Percentiles rank a stretch among this genome's conserved stretches.
These are phyloP conservation scores for Gnaphalium uliginosum DNA, from an alignment of 129 eudicot genomes.

Conservation along the genomic window DNA sequence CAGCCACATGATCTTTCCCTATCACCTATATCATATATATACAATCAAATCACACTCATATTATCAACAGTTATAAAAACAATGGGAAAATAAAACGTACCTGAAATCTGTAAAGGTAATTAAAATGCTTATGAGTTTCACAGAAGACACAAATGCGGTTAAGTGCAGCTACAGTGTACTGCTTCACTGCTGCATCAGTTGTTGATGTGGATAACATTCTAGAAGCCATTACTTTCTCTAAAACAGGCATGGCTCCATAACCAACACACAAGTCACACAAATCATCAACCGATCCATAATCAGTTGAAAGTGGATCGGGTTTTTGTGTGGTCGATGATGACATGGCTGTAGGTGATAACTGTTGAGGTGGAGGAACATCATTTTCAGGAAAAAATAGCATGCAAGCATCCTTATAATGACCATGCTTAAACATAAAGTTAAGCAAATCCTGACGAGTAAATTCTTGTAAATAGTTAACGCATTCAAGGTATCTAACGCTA, in stretches of 20 bases:
- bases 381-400: slow-evolving; percentile 77
- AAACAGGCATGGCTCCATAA: slow-evolving; percentile 82
- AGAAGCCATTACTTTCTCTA: slow-evolving; percentile 83
- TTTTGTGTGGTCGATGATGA: slow-evolving; percentile 88
- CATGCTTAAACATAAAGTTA: slow-evolving; percentile 89
- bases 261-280: slow-evolving; percentile 85
- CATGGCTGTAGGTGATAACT: slow-evolving; percentile 49
- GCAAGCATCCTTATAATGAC: slow-evolving; percentile 88
- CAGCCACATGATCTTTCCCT: slow-evolving; percentile 94
- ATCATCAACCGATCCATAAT: slow-evolving; percentile 87
- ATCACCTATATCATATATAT: slow-evolving; percentile 62
- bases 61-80: neutral
- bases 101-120: slow-evolving; percentile 86
- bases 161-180: slow-evolving; percentile 77
- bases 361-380: slow-evolving; percentile 80
- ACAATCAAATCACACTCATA: slow-evolving; percentile 24
- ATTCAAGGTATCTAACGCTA: slow-evolving; percentile 77
- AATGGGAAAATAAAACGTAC: slow-evolving; percentile 28
- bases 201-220: slow-evolving; percentile 48
- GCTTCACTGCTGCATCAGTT: slow-evolving; percentile 53
- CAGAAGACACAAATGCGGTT: slow-evolving; percentile 82
- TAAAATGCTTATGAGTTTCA: slow-evolving; percentile 90
- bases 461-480: slow-evolving; percentile 84
- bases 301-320: slow-evolving; percentile 81
- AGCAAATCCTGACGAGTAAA: slow-evolving; percentile 81